phyloP scores from a whole-genome alignment of 345 rosid genomes.

The Barbarea vulgaris region DNA sequence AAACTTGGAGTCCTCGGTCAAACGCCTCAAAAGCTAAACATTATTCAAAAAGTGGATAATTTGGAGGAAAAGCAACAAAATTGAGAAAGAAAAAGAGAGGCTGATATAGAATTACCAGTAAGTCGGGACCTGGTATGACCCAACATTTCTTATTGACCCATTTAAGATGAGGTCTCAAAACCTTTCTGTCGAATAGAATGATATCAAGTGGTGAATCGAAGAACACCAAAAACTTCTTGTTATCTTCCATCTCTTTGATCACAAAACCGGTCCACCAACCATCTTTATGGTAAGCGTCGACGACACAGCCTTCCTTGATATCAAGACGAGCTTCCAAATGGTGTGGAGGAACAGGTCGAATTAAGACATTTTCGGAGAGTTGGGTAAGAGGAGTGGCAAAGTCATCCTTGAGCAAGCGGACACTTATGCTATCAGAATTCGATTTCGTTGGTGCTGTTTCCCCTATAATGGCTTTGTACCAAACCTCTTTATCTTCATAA shows the following conservation, averaged over 20 bases:
- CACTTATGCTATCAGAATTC: slow-evolving; percentile 27
- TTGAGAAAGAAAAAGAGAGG: neutral
- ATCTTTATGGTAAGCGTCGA: slow-evolving; percentile 45
- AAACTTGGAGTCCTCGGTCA: no score
- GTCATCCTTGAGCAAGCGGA: slow-evolving; percentile 49
- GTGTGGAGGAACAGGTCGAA: slow-evolving; percentile 57
- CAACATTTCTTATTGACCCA: slow-evolving; percentile 52
- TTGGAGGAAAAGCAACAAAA: no score
- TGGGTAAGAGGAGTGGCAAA: slow-evolving; percentile 44
- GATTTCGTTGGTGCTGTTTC: slow-evolving; percentile 41
- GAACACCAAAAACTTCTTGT: slow-evolving; percentile 44
- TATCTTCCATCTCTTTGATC: slow-evolving; percentile 43
- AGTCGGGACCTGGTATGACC: slow-evolving; percentile 39
- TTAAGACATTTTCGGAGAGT: slow-evolving; percentile 33
- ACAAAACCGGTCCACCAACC: slow-evolving; percentile 62
- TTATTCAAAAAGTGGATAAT: no score
- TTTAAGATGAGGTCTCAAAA: slow-evolving; percentile 52
- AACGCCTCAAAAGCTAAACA: no score
- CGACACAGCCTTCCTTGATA: slow-evolving; percentile 42
- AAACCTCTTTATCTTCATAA: slow-evolving; percentile 48
- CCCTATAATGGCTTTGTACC: slow-evolving; percentile 50
- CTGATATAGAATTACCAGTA: neutral
- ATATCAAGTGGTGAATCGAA: slow-evolving; percentile 56
- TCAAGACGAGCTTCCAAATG: neutral
- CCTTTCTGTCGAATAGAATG: slow-evolving; percentile 44